Evolutionary conservation across 2,329 filamentous ascomycete genomes (phyloP).

Genomic region (Fusarium neocosmosporiellum): DNA sequence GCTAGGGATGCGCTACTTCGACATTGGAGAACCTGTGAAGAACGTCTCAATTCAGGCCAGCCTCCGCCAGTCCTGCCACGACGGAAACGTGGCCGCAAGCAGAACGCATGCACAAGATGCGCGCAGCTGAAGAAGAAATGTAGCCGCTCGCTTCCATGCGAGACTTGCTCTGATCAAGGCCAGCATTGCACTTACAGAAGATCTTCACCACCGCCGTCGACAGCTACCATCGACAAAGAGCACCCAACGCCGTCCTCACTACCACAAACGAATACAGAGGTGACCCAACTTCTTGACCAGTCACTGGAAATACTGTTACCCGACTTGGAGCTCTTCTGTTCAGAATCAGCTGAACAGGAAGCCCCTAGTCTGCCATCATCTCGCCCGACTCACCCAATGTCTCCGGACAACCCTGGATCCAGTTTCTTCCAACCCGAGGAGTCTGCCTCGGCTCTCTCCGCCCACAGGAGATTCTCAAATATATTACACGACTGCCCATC

Average conservation of each 20-base stretch:
- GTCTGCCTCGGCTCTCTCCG: not conserved
- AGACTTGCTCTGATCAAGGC: constrained; percentile 6
- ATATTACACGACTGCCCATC: not conserved
- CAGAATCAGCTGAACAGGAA: not conserved
- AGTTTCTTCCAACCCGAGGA: not conserved
- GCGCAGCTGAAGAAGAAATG: constrained; percentile 16
- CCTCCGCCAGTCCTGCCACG: not conserved
- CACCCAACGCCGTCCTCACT: not conserved
- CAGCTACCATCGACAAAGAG: not conserved
- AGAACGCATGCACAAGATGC: constrained; percentile 7
- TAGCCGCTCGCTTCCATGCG: constrained; percentile 3
- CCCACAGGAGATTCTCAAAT: not conserved
- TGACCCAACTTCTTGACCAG: not conserved
- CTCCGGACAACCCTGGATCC: not conserved
- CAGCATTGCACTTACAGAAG: constrained; percentile 6
- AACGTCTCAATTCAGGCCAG: not conserved
- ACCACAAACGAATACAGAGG: not conserved
- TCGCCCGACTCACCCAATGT: not conserved
- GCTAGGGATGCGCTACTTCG: constrained; percentile 21
- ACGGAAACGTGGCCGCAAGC: constrained; percentile 8
- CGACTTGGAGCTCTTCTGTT: not conserved
- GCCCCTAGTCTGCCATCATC: no score
- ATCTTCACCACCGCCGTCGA: not conserved
- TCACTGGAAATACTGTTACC: not conserved
- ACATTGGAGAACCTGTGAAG: constrained; percentile 21